Base-by-base conservation (phyloP, 441 rosid species). In the Omphalea diandra region DNA sequence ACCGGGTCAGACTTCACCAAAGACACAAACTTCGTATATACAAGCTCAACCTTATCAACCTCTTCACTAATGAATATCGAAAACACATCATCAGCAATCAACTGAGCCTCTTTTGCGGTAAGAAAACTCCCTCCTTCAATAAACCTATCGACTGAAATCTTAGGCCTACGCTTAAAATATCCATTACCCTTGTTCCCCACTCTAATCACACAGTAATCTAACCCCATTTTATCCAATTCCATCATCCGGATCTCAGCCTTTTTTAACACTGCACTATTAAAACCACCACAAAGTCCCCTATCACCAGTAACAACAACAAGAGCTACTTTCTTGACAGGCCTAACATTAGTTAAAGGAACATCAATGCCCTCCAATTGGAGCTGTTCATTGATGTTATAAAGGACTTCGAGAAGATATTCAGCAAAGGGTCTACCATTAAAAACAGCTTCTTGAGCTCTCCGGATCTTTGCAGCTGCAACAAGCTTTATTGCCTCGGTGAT, bases 401-500 rank as follows among this genome's bases (percentile, higher is more conserved):
- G 86, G 55, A 90, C 86, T 60, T 83, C 89, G 8, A 90, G 86
- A 17, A 90, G 87, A 35, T 85, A 79, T 76, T 86, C 88, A 2
- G 90, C 83, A 79, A 93, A 90, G 7, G 97, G 98, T 46, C 97
- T 47, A 2, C 88, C 84, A 55, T 84, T 90, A 49, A 93, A 85
- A 46, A 88, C 95, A 29, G 95, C 97, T 82, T 93, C 93, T 72
- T 90, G 97, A 29, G 98, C 97, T 77, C 91, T 79, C 65, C 97
- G 79, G 67, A 93, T 91, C 78, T 82, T 87, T 0, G 95, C 95
- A 5, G 97, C 95, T 0, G 98, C 93, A 9, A 90, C 90, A 24
- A 90, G 87, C 71, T 88, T 90, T 93, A 90, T 93, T 1, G 97
- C 95, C 78, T 90, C 93, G 0, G 98, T 93, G 83, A 90, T 87